These are phyloP conservation scores for Lecanosticta acicola DNA, from an alignment of 2,329 filamentous ascomycete species.

Conservation along the genomic window DNA sequence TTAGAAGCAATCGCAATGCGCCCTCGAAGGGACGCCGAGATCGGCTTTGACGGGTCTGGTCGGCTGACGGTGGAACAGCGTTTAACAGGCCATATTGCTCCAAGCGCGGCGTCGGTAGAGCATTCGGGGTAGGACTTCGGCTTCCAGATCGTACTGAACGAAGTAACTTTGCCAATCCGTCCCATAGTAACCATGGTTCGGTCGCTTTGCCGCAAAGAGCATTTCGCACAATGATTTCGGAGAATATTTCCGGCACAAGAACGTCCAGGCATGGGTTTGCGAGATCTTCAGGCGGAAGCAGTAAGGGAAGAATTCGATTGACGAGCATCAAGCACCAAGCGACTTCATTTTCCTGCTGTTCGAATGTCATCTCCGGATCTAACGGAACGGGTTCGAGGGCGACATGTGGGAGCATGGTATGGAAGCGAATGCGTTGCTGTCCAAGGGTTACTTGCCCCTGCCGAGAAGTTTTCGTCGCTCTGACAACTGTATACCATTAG, in stretches of 20 bases:
- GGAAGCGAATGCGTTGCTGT: slow-evolving; percentile 50
- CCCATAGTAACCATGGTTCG: slow-evolving; percentile 85
- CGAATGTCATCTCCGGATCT: slow-evolving; percentile 29
- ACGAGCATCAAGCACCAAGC: slow-evolving; percentile 85
- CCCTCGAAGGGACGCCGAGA: neutral
- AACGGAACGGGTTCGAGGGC: slow-evolving; percentile 71
- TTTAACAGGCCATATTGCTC: slow-evolving; percentile 55
- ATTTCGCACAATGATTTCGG: slow-evolving; percentile 83
- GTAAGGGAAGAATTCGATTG: slow-evolving; percentile 70
- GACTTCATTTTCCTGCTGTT: slow-evolving; percentile 71
- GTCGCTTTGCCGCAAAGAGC: slow-evolving; percentile 72
- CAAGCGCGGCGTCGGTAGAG: slow-evolving; percentile 41
- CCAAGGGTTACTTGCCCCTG: slow-evolving; percentile 3
- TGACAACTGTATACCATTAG: slow-evolving; percentile 18
- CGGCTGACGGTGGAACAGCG: slow-evolving; percentile 24
- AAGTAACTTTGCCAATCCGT: slow-evolving; percentile 68
- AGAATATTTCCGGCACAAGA: slow-evolving; percentile 79
- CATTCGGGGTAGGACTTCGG: neutral
- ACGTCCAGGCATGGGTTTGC: slow-evolving; percentile 79
- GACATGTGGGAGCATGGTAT: slow-evolving; percentile 75
- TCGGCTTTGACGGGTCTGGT: neutral
- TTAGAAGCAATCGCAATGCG: slow-evolving; percentile 15
- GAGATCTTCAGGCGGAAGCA: slow-evolving; percentile 87
- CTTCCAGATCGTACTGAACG: slow-evolving; percentile 33
- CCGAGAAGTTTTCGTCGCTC: slow-evolving; percentile 12